These are phyloP conservation scores for Colletotrichum tamarilloi DNA, from an alignment of 2,329 filamentous ascomycete species.

Conservation along the genomic window DNA sequence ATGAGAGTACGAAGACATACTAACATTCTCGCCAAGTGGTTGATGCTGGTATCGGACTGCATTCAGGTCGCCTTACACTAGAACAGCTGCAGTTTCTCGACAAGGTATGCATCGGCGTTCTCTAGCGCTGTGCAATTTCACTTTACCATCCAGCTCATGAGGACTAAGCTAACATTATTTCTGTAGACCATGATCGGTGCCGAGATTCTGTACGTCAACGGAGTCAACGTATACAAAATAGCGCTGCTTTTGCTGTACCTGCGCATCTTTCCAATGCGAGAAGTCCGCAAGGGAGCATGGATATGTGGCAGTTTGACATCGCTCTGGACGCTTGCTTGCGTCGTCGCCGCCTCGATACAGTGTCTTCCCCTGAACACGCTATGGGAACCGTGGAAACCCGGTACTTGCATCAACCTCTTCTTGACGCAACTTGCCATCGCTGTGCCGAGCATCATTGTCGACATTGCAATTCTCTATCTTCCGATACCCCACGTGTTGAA, in stretches of 20 bases:
- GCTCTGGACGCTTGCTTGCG: conserved; percentile 22
- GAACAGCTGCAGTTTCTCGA: conserved; percentile 29
- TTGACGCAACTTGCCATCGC: conserved; percentile 27
- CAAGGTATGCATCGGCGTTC: background rate
- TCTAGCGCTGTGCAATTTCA: no score
- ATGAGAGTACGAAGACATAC: accelerated
- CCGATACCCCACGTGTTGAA: conserved; percentile 30
- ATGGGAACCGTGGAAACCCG: conserved; percentile 31
- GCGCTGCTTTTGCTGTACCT: conserved; percentile 55
- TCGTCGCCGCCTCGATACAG: conserved; percentile 27
- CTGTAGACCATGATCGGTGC: conserved; percentile 26
- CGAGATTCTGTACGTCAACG: conserved; percentile 33
- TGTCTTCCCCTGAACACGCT: conserved; percentile 19
- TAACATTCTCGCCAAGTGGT: conserved; percentile 11
- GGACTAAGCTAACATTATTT: background rate
- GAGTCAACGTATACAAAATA: conserved; percentile 44
- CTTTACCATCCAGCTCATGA: background rate
- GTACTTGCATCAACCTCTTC: conserved; percentile 31
- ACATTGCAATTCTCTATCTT: conserved; percentile 29
- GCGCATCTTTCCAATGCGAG: conserved; percentile 50
- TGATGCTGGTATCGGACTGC: conserved; percentile 21
- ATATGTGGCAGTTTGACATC: conserved; percentile 26
- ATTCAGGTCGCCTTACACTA: conserved; percentile 25
- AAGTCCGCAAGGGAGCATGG: conserved; percentile 39
- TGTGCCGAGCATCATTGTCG: conserved; percentile 28